Base-by-base conservation (phyloP, 768 basidiomycete species). In the Suillus subaureus region DNA sequence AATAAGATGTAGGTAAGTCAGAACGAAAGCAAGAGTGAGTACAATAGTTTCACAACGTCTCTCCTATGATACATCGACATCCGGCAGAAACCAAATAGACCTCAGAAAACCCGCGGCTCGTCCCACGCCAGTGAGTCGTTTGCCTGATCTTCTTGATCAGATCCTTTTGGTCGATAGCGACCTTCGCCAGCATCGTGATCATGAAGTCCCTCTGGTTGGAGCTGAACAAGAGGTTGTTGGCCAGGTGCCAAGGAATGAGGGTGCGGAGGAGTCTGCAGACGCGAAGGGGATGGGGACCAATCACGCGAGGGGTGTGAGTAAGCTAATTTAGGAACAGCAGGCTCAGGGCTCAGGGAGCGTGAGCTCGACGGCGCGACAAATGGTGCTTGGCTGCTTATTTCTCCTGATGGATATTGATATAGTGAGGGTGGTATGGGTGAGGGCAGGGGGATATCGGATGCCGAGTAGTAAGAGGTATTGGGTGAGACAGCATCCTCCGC, bases 401-500 rank as follows among this genome's bases (percentile, higher is more conserved):
- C 83, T 8, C 84, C 85, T 42, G 78, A 71, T 2, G 86, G 69
- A 63, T 80, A 81, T 61, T 74, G 79, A 72, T 84, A 85, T 64
- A 80, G 74, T 6, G 87, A 79, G 67, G 75, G 82, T 3, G 88
- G 85, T 51, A 86, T 72, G 0, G 90, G 89, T 6, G 90, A 90
- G 15, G 87, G 82, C 5, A 80, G 71, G 2, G 83, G 79, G 75
- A 89, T 72, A 73, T 85, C 74, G 61, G 75, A 77, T 67, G 79
- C 71, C 66, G 91, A 90, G 73, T 93, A 76, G 70, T 90, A 91
- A 21, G 92, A 92, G 11, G 76, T 76, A 28, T 77, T 69, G n/a
- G 70, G 80, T 4, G 84, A 84, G 26, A 43, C 57, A 28, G 9
- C 8, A 37, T 42, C n/a, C 18, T 28, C 62, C 2, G 16, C 2